Evolutionary conservation across 2,329 filamentous ascomycete species (phyloP), one percentile per base, ranked within the genome.

Genomic region (Ophiostoma ips): DNA sequence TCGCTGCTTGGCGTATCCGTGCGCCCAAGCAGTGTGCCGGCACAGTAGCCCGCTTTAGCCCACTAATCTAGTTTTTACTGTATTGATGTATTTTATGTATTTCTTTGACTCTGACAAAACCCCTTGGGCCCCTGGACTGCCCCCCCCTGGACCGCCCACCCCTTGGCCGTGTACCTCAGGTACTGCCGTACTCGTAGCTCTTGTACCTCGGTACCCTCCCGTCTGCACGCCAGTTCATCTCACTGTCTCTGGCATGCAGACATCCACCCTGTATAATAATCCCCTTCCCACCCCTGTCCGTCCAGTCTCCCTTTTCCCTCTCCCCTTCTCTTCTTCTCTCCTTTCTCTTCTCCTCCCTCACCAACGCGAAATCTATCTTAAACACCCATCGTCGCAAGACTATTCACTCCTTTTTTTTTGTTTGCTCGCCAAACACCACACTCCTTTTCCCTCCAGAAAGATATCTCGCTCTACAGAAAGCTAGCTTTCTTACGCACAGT

Each of bases 401-500:
- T 38, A 31, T 50, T 46, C 49, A 46, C 44, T 53, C 46, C 34
- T 48, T 50, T 36, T 48, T 50, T 36, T 28, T 34, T 28, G 37
- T 41, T 46, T 44, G 37, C 35, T 51, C 45, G 15, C 38, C 46
- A 46, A 43, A 36, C 45, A 51, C 31, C 50, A 49, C 46, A 30
- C 31, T 49, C 50, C 50, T 52, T 52, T 52, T 31, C n/a, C n/a
- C n/a, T n/a, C n/a, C 4, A 43, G 15, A 30, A 30, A 31, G 31
- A 43, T 21, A 34, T 33, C 49, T 48, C 47, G 40, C 31, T 38
- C 43, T 19, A 31, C 18, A 13, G 49, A 49, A 46, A 49, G 35
- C 50, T 43, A 46, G 38, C 38, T 41, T 37, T 45, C 44, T 49
- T 33, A 16, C 28, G 35, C 31, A 44, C 51, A 54, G 52, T 56